Conservation (phyloP, 148 eudicot species). For the Nepenthes gracilis region DNA sequence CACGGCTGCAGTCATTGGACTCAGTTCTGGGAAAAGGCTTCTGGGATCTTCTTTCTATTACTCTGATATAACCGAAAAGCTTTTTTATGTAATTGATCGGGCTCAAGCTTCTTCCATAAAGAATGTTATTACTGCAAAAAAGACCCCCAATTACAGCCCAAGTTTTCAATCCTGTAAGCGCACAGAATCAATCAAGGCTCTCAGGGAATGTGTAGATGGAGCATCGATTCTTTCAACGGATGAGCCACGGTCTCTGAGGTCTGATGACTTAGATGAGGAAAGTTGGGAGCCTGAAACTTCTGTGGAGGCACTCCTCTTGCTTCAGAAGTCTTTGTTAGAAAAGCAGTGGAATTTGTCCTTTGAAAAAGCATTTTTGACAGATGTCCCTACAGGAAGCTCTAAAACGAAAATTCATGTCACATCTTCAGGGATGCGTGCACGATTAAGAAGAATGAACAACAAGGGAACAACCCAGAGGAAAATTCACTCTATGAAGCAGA, state of each 20-base stretch:
- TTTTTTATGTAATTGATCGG: conserved; percentile 35
- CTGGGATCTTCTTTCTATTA: conserved; percentile 51
- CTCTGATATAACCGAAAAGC: conserved; percentile 52
- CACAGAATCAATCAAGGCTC: conserved; percentile 41
- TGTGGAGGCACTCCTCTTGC: conserved; percentile 64
- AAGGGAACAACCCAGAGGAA: conserved; percentile 23
- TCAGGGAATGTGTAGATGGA: conserved; percentile 41
- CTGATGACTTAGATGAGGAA: conserved; percentile 28
- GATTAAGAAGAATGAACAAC: conserved; percentile 53
- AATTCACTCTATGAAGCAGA: conserved; percentile 14
- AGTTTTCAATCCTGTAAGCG: conserved; percentile 34
- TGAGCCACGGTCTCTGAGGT: conserved; percentile 24
- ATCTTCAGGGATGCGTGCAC: conserved; percentile 63
- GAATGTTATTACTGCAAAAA: conserved; percentile 39
- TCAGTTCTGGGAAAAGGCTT: conserved; percentile 71
- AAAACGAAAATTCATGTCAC: conserved; percentile 28
- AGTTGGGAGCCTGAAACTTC: conserved; percentile 25
- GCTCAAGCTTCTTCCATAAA: conserved; percentile 30
- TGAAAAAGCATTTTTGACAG: conserved; percentile 13
- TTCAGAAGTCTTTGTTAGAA: conserved; percentile 50
- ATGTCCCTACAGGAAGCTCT: conserved; percentile 14
- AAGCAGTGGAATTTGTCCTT: conserved; percentile 81
- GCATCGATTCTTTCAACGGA: conserved; percentile 25
- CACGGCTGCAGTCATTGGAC: conserved; percentile 80
- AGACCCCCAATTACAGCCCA: conserved; percentile 23